phyloP scores from a whole-genome alignment of 2,329 filamentous ascomycete genomes.

The Macrophomina phaseolina region DNA sequence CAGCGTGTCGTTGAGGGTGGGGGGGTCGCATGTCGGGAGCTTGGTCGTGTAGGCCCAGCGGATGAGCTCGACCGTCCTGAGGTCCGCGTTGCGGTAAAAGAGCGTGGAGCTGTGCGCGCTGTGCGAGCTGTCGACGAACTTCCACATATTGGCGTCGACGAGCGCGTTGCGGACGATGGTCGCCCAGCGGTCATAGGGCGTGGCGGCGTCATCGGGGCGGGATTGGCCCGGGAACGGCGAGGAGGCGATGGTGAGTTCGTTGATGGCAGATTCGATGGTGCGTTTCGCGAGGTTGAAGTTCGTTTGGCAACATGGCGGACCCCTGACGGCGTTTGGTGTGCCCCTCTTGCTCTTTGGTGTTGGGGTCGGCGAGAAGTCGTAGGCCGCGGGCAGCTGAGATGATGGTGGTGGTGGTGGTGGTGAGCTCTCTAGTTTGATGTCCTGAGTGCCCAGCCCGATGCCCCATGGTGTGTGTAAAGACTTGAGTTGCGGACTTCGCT shows the following conservation, averaged over 20 bases:
- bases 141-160: background rate
- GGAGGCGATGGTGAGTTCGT: background rate
- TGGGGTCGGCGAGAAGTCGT: background rate
- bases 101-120: background rate
- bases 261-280: background rate
- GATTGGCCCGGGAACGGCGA: background rate
- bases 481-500: background rate
- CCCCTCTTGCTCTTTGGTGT: background rate
- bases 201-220: background rate
- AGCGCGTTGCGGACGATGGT: constrained; percentile 7
- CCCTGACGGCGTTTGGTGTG: constrained; percentile 1
- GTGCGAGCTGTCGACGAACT: constrained; percentile 13
- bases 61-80: constrained; percentile 6
- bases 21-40: background rate
- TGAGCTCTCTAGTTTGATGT: background rate
- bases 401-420: background rate
- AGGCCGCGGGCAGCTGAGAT: constrained; percentile 1
- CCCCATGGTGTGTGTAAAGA: constrained; percentile 8
- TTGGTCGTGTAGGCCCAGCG: background rate
- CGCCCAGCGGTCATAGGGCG: background rate
- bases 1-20: background rate
- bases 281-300: background rate
- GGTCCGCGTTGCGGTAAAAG: constrained; percentile 8
- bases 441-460: background rate
- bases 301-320: background rate